A percentile compares a stretch with the other conserved stretches of the same genome.
These are phyloP conservation scores for Gypsophila paniculata DNA, from an alignment of 179 eudicot genomes.

Conservation along the genomic window DNA sequence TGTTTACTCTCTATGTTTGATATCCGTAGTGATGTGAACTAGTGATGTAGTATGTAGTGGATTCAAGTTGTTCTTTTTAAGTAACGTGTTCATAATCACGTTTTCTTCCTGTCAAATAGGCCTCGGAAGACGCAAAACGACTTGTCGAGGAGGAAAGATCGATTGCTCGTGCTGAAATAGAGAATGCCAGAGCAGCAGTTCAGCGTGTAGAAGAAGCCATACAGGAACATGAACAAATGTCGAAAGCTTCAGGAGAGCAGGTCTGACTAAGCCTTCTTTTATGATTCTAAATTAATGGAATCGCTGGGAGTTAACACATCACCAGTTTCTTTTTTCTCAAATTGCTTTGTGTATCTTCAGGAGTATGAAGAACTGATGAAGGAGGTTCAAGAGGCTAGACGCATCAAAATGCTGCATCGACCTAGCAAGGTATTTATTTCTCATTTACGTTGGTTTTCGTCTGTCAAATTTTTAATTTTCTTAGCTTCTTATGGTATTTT, in stretches of 20 bases:
- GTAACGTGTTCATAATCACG: too few species aligned
- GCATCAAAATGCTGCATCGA: constrained; percentile 92
- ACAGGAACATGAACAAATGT: constrained; percentile 79
- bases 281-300: neutral
- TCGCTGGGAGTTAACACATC: neutral
- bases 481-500: neutral
- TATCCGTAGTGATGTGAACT: neutral
- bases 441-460: neutral
- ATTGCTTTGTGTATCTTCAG: constrained; percentile 31
- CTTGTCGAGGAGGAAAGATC: constrained; percentile 96
- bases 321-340: constrained; percentile 16
- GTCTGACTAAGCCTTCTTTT: constrained; percentile 26
- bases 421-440: constrained; percentile 73
- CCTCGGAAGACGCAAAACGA: constrained; percentile 97
- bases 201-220: constrained; percentile 94
- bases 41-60: neutral
- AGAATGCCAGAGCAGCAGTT: constrained; percentile 90
- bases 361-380: constrained; percentile 83
- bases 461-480: neutral
- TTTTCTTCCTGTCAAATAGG: constrained; percentile 40
- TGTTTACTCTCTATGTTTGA: neutral
- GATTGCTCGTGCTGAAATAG: constrained; percentile 90
- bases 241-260: constrained; percentile 78
- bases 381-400: constrained; percentile 97
- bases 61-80: neutral